phyloP scores from a whole-genome alignment of 1,284 basidiomycete species.

The Ganoderma lucidum region DNA sequence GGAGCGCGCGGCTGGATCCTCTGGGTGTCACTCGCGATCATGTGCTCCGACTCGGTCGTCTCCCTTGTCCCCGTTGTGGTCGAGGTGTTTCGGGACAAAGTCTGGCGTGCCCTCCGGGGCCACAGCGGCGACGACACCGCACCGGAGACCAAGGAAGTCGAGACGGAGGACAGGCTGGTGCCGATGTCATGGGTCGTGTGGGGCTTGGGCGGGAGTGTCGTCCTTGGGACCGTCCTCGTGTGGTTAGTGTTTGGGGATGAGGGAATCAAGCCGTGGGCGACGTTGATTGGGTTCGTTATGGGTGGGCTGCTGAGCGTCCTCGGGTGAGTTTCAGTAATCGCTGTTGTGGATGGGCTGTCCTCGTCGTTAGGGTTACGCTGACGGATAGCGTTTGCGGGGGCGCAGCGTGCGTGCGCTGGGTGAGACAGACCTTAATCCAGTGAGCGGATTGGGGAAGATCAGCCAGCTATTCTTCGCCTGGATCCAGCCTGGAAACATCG shows the following conservation, averaged over 20 bases:
- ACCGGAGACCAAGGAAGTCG: conserved; percentile 73
- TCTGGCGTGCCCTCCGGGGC: conserved; percentile 30
- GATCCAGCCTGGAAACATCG: conserved; percentile 93
- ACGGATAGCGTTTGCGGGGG: conserved; percentile 11
- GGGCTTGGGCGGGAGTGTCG: conserved; percentile 72
- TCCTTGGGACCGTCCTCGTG: conserved; percentile 81
- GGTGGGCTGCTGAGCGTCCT: conserved; percentile 88
- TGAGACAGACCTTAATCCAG: conserved; percentile 94
- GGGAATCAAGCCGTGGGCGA: conserved; percentile 95
- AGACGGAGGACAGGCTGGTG: conserved; percentile 84
- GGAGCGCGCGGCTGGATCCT: conserved; percentile 94
- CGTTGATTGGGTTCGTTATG: conserved; percentile 83
- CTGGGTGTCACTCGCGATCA: conserved; percentile 94
- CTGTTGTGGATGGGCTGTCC: neutral
- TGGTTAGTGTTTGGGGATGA: conserved; percentile 90
- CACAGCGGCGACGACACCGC: conserved; percentile 23
- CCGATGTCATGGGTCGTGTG: conserved; percentile 80
- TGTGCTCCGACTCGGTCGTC: conserved; percentile 91
- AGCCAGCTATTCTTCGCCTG: conserved; percentile 94
- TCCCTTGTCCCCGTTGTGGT: conserved; percentile 78
- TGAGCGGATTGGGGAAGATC: conserved; percentile 95
- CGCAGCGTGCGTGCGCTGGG: conserved; percentile 87
- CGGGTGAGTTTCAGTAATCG: conserved; percentile 62
- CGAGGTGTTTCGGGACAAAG: conserved; percentile 47
- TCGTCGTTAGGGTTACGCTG: conserved; percentile 3